These are phyloP conservation scores for Perkinsus chesapeaki DNA, from an alignment of 169 alveolate species.

Conservation along the genomic window DNA sequence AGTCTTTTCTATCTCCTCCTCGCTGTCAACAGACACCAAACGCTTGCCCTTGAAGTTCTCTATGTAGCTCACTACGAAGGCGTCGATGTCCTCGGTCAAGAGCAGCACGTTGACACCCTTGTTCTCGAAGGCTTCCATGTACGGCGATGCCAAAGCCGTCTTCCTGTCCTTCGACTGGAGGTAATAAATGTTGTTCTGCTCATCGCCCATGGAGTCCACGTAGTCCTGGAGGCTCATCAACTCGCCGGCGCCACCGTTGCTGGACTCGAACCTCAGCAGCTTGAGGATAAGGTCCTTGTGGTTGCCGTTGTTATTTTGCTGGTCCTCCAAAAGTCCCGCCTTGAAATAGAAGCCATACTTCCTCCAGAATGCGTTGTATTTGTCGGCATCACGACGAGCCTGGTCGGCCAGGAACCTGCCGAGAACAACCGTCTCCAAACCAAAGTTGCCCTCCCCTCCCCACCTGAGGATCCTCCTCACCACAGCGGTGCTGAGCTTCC, in stretches of 20 bases:
- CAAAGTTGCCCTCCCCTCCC: background rate
- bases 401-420: background rate
- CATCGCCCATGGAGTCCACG: slow-evolving; percentile 44
- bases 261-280: slow-evolving; percentile 42
- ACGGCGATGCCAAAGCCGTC: slow-evolving; percentile 75
- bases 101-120: slow-evolving; percentile 55
- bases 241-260: slow-evolving; percentile 37
- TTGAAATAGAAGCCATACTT: slow-evolving; percentile 65
- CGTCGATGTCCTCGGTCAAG: slow-evolving; percentile 76
- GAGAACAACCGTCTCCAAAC: background rate
- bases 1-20: slow-evolving; percentile 21
- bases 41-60: slow-evolving; percentile 25
- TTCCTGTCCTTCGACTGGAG: slow-evolving; percentile 56
- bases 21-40: slow-evolving; percentile 36
- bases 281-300: slow-evolving; percentile 41
- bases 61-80: slow-evolving; percentile 66
- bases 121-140: slow-evolving; percentile 65
- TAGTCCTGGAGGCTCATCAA: slow-evolving; percentile 26
- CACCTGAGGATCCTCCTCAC: slow-evolving; percentile 68
- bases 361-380: slow-evolving; percentile 62
- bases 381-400: slow-evolving; percentile 55
- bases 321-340: slow-evolving; percentile 67
- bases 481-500: slow-evolving; percentile 75
- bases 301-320: slow-evolving; percentile 43
- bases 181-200: slow-evolving; percentile 71